Conservation (phyloP, 2,329 filamentous ascomycete species). For the Colletotrichum salicis region DNA sequence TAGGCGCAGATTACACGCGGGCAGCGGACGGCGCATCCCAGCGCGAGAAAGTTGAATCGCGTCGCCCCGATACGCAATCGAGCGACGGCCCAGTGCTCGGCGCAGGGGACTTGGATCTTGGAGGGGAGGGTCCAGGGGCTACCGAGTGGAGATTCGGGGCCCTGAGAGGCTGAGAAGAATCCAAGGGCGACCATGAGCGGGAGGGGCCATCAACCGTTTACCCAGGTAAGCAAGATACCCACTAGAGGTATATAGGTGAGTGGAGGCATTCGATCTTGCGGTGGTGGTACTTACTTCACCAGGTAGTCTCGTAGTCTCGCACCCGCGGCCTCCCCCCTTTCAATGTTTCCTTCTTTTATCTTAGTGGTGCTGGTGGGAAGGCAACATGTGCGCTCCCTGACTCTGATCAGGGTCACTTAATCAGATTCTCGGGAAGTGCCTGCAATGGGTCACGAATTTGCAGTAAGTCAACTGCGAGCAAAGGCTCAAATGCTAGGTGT, state of each 20-base stretch:
- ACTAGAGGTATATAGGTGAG: too few relatives aligned
- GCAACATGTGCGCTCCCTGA: not conserved
- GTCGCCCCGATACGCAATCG: slow-evolving; percentile 17
- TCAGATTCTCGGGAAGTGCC: not conserved
- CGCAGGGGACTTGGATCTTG: slow-evolving; percentile 4
- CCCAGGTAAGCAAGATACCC: not conserved
- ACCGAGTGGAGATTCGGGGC: slow-evolving; percentile 1
- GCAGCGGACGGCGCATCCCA: not conserved
- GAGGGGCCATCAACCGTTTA: not conserved
- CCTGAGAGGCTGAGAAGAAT: not conserved
- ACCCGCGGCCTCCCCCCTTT: not conserved
- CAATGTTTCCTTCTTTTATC: not conserved
- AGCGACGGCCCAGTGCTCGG: slow-evolving; percentile 14
- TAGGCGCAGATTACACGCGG: not conserved
- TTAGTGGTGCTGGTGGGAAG: not conserved
- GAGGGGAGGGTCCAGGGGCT: not conserved
- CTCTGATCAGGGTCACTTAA: not conserved
- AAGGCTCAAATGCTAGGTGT: too few relatives aligned
- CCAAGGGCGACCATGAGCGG: not conserved
- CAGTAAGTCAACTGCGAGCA: not conserved
- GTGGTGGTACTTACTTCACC: not conserved
- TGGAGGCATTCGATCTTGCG: not conserved
- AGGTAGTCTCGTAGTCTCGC: not conserved
- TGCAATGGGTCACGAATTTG: not conserved
- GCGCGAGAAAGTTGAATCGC: slow-evolving; percentile 13